Evolutionary conservation across 257 asterid species (phyloP).

Genomic region (Eustoma russellianum): DNA sequence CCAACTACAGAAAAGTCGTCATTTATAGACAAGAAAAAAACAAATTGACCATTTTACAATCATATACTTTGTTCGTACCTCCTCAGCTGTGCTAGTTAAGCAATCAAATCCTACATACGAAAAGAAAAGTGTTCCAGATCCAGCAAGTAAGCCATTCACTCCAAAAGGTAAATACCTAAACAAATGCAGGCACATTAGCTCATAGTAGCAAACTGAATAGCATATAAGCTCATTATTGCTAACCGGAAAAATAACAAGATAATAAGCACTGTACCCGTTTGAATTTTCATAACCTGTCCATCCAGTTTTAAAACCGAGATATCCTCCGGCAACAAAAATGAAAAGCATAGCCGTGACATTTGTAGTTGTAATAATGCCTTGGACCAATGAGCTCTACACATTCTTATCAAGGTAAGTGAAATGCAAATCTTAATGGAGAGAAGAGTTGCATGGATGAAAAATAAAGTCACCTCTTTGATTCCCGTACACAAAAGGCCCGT

Average conservation of each 20-base stretch:
- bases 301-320: constrained; percentile 29
- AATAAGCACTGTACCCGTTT: constrained; percentile 10
- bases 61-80: constrained; percentile 12
- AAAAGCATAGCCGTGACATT: constrained; percentile 26
- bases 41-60: not conserved
- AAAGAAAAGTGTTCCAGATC: constrained; percentile 34
- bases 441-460: not conserved
- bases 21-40: no score
- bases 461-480: constrained; percentile 24
- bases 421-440: no score
- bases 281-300: constrained; percentile 28
- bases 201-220: not conserved
- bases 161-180: constrained; percentile 31
- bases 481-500: constrained; percentile 30
- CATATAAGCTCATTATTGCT: not conserved
- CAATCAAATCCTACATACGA: constrained; percentile 34
- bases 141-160: constrained; percentile 27
- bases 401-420: constrained; percentile 1
- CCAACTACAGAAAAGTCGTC: no score
- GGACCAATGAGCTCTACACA: constrained; percentile 30
- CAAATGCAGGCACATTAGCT: constrained; percentile 9
- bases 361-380: constrained; percentile 24
- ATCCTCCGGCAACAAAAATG: constrained; percentile 22
- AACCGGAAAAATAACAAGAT: not conserved
- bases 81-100: constrained; percentile 35